Evolutionary conservation across 23 red algal genomes (phyloP).

Genomic region (Gracilaria caudata): DNA sequence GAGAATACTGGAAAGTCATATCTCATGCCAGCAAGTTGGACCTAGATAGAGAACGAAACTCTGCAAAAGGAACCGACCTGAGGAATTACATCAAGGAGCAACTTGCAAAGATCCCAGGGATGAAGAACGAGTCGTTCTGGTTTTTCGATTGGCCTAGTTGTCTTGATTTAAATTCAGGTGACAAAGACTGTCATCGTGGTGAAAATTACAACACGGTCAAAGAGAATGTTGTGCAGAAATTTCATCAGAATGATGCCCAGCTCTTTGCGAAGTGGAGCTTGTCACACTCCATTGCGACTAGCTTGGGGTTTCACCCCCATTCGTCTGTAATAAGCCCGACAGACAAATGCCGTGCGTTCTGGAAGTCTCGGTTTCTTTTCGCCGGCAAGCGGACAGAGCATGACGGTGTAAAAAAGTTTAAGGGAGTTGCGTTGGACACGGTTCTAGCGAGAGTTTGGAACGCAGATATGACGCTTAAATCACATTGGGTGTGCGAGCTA

Average conservation of each 20-base stretch:
- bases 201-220: not conserved
- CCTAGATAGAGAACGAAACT: not conserved
- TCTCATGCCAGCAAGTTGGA: not conserved
- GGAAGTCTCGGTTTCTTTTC: constrained; percentile 10
- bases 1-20: not conserved
- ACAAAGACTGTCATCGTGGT: not conserved
- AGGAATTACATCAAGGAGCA: not conserved
- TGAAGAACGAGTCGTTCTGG: not conserved
- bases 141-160: not conserved
- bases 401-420: not conserved
- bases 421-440: constrained; percentile 15
- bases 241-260: not conserved
- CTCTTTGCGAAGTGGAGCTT: constrained; percentile 10
- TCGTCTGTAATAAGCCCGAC: not conserved
- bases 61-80: not conserved
- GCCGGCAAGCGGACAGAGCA: not conserved
- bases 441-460: constrained; percentile 8
- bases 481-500: not conserved
- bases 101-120: not conserved
- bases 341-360: not conserved
- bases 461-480: constrained; percentile 2
- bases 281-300: not conserved
- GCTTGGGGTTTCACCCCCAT: not conserved
- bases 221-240: not conserved
- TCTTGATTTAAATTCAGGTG: not conserved